phyloP scores from a whole-genome alignment of 176 grass and related monocot genomes.

The Musa itinerans region DNA sequence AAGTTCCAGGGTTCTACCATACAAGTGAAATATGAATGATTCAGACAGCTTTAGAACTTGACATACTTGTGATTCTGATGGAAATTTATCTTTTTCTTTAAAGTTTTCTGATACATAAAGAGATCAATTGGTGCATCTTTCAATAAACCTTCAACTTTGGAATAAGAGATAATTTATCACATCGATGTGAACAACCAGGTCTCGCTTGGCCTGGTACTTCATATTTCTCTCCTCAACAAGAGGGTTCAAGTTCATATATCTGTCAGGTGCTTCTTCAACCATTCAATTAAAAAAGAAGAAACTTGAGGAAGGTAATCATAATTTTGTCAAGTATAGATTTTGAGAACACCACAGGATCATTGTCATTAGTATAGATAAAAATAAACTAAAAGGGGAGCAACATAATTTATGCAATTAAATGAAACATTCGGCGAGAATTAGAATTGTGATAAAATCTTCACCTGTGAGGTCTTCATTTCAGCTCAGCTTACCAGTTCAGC shows the following conservation, averaged over 20 bases:
- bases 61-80: too few species aligned
- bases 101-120: too few species aligned
- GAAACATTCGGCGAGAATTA: background rate
- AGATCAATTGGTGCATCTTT: too few species aligned
- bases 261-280: too few species aligned
- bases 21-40: too few species aligned
- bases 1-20: too few species aligned
- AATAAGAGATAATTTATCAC: background rate
- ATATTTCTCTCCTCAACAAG: too few species aligned
- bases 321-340: background rate
- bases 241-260: too few species aligned
- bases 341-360: background rate
- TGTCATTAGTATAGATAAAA: background rate
- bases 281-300: background rate
- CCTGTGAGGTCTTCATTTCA: slow-evolving; percentile 14
- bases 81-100: too few species aligned
- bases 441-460: background rate
- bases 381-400: background rate
- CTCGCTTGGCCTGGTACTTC: background rate
- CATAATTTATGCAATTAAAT: background rate
- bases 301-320: background rate
- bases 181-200: background rate
- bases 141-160: background rate
- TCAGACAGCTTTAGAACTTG: too few species aligned
- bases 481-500: background rate